These are phyloP conservation scores for Escovopsis sp. DNA, from an alignment of 2,329 filamentous ascomycete genomes.

Conservation along the genomic window DNA sequence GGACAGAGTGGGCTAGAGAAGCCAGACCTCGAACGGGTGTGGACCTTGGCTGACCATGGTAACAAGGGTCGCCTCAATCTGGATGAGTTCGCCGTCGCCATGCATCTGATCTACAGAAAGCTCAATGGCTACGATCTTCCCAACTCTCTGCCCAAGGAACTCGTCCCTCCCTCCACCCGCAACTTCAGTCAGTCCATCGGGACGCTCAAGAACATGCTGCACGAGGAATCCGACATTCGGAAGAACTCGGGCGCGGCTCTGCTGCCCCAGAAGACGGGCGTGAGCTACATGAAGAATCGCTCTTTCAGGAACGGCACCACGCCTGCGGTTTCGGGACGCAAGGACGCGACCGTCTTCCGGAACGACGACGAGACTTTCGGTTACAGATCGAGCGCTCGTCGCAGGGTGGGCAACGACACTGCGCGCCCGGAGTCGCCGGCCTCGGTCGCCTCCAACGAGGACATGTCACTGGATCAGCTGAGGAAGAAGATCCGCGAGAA, in stretches of 20 bases:
- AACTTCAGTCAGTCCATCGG: constrained; percentile 90
- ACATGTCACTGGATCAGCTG: constrained; percentile 72
- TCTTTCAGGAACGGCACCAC: constrained; percentile 61
- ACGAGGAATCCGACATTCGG: constrained; percentile 74
- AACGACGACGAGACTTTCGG: constrained; percentile 89
- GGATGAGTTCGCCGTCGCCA: constrained; percentile 94
- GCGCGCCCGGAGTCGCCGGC: constrained; percentile 66
- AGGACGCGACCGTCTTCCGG: constrained; percentile 92
- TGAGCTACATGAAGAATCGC: constrained; percentile 92
- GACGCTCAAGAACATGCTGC: constrained; percentile 77
- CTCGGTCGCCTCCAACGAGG: constrained; percentile 58
- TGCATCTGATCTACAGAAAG: constrained; percentile 97
- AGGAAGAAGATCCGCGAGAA: constrained; percentile 89
- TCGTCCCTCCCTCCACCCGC: constrained; percentile 85
- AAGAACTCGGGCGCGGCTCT: constrained; percentile 83
- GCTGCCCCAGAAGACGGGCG: constrained; percentile 90
- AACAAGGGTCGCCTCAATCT: constrained; percentile 90
- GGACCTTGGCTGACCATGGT: constrained; percentile 85
- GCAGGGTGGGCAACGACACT: constrained; percentile 64
- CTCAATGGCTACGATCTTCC: constrained; percentile 92
- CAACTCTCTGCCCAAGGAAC: constrained; percentile 71
- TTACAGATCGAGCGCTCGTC: constrained; percentile 86
- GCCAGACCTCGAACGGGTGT: constrained; percentile 76
- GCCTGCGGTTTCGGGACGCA: constrained; percentile 47
- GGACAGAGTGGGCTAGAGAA: constrained; percentile 90